Evolutionary conservation across 257 asterid species (phyloP).

Genomic region (Anisodus tanguticus): DNA sequence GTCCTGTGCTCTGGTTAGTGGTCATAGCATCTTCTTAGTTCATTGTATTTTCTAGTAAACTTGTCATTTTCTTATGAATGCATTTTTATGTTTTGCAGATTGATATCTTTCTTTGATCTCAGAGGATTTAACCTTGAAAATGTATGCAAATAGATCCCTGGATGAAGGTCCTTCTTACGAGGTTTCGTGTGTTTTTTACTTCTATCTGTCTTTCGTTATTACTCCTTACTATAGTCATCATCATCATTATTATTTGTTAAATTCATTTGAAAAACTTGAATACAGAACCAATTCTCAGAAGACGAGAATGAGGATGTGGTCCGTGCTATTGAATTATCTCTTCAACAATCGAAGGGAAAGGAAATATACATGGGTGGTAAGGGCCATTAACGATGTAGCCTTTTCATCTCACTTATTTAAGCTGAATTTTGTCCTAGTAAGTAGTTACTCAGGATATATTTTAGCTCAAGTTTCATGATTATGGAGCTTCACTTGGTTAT

Average conservation of each 20-base stretch:
- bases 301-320: conserved; percentile 24
- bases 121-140: neutral
- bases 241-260: neutral
- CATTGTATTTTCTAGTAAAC: neutral
- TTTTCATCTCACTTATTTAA: neutral
- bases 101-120: neutral
- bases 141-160: conserved; percentile 2
- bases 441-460: neutral
- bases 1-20: neutral
- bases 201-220: neutral
- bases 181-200: neutral
- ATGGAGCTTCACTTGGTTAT: neutral
- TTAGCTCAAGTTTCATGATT: neutral
- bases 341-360: conserved; percentile 1
- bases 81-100: neutral
- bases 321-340: conserved; percentile 10
- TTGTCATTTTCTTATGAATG: neutral
- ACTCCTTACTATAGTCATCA: neutral
- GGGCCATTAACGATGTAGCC: neutral
- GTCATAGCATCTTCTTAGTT: neutral
- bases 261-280: neutral
- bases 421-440: neutral
- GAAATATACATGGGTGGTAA: neutral
- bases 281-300: conserved; percentile 8
- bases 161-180: conserved; percentile 30